Percentiles rank a stretch among this genome's conserved stretches.
phyloP scores from a whole-genome alignment of 768 basidiomycete genomes.

The Tricholomella constricta region DNA sequence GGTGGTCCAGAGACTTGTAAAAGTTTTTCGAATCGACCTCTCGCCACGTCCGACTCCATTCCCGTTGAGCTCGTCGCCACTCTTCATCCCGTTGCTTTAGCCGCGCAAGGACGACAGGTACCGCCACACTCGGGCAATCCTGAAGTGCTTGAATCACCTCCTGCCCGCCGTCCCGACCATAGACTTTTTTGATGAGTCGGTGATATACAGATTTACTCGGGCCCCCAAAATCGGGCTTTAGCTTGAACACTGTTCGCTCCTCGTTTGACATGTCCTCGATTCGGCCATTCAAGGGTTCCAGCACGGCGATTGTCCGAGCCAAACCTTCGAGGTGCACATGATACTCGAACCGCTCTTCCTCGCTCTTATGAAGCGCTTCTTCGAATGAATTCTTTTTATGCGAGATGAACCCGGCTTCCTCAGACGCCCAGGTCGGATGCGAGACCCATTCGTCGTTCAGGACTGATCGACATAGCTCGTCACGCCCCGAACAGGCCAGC shows the following conservation, averaged over 20 bases:
- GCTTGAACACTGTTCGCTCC: constrained; percentile 77
- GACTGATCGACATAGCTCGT: constrained; percentile 92
- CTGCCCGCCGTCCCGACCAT: constrained; percentile 73
- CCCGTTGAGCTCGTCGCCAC: constrained; percentile 91
- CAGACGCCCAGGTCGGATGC: constrained; percentile 97
- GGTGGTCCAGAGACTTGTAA: constrained; percentile 96
- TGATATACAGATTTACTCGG: constrained; percentile 86
- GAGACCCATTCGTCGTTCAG: constrained; percentile 99
- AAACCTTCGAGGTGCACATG: constrained; percentile 94
- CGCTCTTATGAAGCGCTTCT: constrained; percentile 93
- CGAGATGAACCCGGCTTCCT: constrained; percentile 90
- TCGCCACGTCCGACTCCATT: constrained; percentile 96
- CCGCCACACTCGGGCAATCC: constrained; percentile 86
- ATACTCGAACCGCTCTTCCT: constrained; percentile 98
- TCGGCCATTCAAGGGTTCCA: constrained; percentile 84
- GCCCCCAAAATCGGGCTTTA: constrained; percentile 90
- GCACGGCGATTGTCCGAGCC: constrained; percentile 83
- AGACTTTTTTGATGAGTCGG: constrained; percentile 91
- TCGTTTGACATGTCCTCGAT: constrained; percentile 89
- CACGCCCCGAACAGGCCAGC: constrained; percentile 91
- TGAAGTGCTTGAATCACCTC: constrained; percentile 88
- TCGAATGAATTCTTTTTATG: constrained; percentile 98
- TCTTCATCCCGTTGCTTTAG: constrained; percentile 96
- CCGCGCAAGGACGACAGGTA: constrained; percentile 88
- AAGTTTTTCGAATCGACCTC: constrained; percentile 98